These are phyloP conservation scores for Apocynum venetum DNA, from an alignment of 257 asterid species.

Conservation along the genomic window DNA sequence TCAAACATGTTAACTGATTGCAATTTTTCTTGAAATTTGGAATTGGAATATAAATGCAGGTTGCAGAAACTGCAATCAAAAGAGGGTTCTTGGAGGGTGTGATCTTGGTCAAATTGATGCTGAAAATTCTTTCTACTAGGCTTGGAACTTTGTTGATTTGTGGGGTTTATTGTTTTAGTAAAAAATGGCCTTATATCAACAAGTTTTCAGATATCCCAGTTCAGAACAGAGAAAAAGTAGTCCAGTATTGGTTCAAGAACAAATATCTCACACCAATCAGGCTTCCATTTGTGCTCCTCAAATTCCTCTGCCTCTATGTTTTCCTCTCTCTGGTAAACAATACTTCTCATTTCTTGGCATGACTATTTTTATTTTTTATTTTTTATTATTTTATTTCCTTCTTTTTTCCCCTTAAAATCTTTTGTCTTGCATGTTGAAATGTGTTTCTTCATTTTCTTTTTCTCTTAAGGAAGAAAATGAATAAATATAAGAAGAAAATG, in stretches of 20 bases:
- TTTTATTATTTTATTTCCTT: too few relatives aligned
- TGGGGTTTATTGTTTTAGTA: constrained; percentile 42
- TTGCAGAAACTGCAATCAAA: constrained; percentile 52
- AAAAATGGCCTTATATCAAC: constrained; percentile 56
- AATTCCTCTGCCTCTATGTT: constrained; percentile 50
- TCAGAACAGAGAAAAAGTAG: constrained; percentile 55
- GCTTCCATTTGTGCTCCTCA: constrained; percentile 67
- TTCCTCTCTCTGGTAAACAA: constrained; percentile 63
- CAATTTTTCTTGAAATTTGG: not conserved
- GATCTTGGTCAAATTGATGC: constrained; percentile 36
- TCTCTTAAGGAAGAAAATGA: too few relatives aligned
- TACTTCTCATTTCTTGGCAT: not conserved
- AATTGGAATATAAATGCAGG: constrained; percentile 25
- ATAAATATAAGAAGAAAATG: too few relatives aligned
- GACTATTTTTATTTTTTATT: too few relatives aligned
- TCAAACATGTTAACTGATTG: too few relatives aligned
- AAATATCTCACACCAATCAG: constrained; percentile 62
- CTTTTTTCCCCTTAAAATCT: too few relatives aligned
- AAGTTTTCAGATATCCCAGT: constrained; percentile 48
- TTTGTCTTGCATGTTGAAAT: too few relatives aligned
- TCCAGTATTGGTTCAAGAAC: constrained; percentile 55
- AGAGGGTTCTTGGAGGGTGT: constrained; percentile 46
- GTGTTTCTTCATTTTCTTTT: too few relatives aligned
- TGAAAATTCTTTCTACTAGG: constrained; percentile 57
- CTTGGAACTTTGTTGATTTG: constrained; percentile 62